Evolutionary conservation across 805 yeast genomes (phyloP).

Genomic region (Maudiozyma barnettii): DNA sequence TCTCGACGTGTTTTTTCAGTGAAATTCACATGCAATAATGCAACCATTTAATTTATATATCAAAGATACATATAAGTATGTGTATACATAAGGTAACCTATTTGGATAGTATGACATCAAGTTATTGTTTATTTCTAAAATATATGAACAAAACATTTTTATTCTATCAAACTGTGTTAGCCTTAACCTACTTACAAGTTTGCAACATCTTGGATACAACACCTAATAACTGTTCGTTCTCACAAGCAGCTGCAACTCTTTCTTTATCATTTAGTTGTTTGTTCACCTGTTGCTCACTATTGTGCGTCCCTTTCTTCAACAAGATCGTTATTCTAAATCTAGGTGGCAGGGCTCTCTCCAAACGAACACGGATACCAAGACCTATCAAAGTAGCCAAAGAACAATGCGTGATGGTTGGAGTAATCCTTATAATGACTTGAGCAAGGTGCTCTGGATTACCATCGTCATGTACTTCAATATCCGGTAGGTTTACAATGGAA

Average conservation of each 20-base stretch:
- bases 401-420: slow-evolving; percentile 97
- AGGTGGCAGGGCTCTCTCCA: slow-evolving; percentile 81
- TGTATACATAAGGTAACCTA: too few species aligned
- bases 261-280: slow-evolving; percentile 96
- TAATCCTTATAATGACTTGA: slow-evolving; percentile 70
- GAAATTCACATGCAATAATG: too few species aligned
- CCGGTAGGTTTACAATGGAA: slow-evolving; percentile 80
- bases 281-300: slow-evolving; percentile 90
- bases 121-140: too few species aligned
- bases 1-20: too few species aligned
- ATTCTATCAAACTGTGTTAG: too few species aligned
- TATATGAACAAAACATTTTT: too few species aligned
- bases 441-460: slow-evolving; percentile 49
- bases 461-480: slow-evolving; percentile 61
- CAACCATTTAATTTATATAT: too few species aligned
- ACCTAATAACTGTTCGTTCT: slow-evolving; percentile 78
- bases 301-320: slow-evolving; percentile 88
- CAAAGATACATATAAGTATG: too few species aligned
- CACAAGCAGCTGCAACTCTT: slow-evolving; percentile 97
- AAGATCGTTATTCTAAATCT: slow-evolving; percentile 70
- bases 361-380: slow-evolving; percentile 81
- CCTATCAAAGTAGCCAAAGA: slow-evolving; percentile 94
- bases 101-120: too few species aligned
- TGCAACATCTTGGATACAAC: slow-evolving; percentile 92
- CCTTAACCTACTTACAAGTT: slow-evolving; percentile 44